These are phyloP conservation scores for Baeospora myosura DNA, from an alignment of 1,284 basidiomycete species.

Conservation along the genomic window DNA sequence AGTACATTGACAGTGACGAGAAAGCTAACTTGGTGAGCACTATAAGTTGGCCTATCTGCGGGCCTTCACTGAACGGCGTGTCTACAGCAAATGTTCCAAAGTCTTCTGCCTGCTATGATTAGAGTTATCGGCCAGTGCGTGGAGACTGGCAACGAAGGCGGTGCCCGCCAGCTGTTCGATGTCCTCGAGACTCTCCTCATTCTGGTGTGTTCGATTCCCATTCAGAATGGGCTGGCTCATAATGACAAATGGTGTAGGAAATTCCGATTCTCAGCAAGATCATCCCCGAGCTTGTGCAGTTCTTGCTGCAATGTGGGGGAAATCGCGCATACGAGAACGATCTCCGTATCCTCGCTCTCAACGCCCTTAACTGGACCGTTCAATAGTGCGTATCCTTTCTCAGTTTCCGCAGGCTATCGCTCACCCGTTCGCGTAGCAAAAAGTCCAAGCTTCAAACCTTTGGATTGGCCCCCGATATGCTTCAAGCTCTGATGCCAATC, in stretches of 20 bases:
- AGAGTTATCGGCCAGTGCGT: constrained; percentile 84
- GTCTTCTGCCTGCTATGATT: constrained; percentile 85
- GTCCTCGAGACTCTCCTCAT: constrained; percentile 95
- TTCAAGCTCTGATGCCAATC: constrained; percentile 91
- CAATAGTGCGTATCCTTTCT: constrained; percentile 59
- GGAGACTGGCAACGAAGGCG: constrained; percentile 75
- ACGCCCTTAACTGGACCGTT: constrained; percentile 93
- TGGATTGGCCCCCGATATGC: constrained; percentile 79
- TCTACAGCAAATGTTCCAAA: constrained; percentile 79
- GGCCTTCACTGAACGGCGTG: background rate
- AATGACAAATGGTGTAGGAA: constrained; percentile 66
- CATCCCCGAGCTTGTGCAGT: constrained; percentile 83
- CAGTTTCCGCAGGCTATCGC: constrained; percentile 20
- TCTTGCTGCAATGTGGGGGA: constrained; percentile 81
- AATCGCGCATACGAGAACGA: constrained; percentile 77
- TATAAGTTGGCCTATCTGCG: background rate
- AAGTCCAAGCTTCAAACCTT: constrained; percentile 92
- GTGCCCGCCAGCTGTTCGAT: constrained; percentile 88
- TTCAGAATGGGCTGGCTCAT: constrained; percentile 9
- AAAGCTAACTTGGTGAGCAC: constrained; percentile 76
- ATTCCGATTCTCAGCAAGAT: constrained; percentile 87
- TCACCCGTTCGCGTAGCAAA: constrained; percentile 49
- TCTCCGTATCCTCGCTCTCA: constrained; percentile 87
- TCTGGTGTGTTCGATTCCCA: constrained; percentile 47
- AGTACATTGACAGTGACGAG: constrained; percentile 87